Evolutionary conservation across 1,284 basidiomycete species (phyloP).

Genomic region (Clitocybe nebularis): DNA sequence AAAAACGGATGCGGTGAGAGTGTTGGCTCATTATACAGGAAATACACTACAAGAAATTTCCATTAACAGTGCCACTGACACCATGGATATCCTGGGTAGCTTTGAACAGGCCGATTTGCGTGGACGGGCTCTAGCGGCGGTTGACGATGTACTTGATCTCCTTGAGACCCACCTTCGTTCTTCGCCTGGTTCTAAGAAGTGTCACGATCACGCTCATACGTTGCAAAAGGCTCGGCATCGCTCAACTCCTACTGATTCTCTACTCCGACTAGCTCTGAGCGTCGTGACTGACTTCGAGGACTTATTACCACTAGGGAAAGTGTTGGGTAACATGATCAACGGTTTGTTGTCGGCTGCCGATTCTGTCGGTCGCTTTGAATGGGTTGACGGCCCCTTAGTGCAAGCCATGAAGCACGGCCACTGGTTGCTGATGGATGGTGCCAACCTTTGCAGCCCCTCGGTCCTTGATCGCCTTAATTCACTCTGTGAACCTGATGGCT

Average conservation of each 20-base stretch:
- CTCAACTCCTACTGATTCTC: conserved; percentile 8
- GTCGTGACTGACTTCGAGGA: conserved; percentile 11
- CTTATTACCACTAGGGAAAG: conserved; percentile 3
- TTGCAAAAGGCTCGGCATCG: conserved; percentile 22
- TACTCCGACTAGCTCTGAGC: conserved; percentile 16
- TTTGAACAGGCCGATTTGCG: conserved; percentile 85
- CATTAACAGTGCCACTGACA: conserved; percentile 88
- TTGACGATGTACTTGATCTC: conserved; percentile 37
- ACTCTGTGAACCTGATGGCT: conserved; percentile 86
- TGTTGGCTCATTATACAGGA: conserved; percentile 73
- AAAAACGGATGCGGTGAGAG: conserved; percentile 76
- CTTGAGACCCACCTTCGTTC: conserved; percentile 39
- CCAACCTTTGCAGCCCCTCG: conserved; percentile 93
- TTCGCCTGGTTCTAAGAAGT: conserved; percentile 28
- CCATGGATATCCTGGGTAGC: conserved; percentile 90
- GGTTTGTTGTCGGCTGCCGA: conserved; percentile 18
- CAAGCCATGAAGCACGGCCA: conserved; percentile 82
- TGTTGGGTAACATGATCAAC: conserved; percentile 19
- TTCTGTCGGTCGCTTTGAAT: conserved; percentile 73
- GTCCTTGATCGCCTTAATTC: conserved; percentile 97
- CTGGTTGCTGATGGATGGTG: conserved; percentile 91
- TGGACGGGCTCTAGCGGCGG: conserved; percentile 34
- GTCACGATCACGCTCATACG: conserved; percentile 17
- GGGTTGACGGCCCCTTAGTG: conserved; percentile 95
- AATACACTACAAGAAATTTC: conserved; percentile 70